These are phyloP conservation scores for Albugo candida DNA, from an alignment of 352 stramenopile genomes.

Conservation along the genomic window DNA sequence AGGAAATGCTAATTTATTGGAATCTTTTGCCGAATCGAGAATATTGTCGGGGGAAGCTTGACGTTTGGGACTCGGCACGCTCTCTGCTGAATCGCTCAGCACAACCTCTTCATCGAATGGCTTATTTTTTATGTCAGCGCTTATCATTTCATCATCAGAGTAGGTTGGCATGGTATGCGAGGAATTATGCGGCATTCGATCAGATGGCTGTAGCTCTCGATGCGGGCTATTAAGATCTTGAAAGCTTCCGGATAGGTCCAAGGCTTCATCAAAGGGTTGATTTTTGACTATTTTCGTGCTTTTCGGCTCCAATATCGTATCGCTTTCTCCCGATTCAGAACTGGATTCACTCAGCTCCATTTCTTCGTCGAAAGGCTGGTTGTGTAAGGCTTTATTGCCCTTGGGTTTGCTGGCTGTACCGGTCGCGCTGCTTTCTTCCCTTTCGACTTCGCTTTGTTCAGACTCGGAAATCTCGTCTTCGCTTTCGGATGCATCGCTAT, in stretches of 20 bases:
- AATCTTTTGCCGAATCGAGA: constrained; percentile 17
- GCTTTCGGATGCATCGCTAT: constrained; percentile 22
- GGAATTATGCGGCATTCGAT: neutral
- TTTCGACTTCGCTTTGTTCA: constrained; percentile 14
- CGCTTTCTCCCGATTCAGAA: constrained; percentile 24
- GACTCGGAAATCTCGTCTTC: constrained; percentile 64
- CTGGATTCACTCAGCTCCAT: constrained; percentile 71
- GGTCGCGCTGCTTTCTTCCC: constrained; percentile 5
- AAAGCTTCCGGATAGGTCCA: constrained; percentile 62
- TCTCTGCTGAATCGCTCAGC: constrained; percentile 69
- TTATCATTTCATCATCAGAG: constrained; percentile 3
- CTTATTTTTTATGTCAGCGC: constrained; percentile 54
- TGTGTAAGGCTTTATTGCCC: constrained; percentile 32
- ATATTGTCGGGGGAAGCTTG: constrained; percentile 36
- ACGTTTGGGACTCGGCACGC: constrained; percentile 51
- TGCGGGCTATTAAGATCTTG: constrained; percentile 49
- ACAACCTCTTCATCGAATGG: constrained; percentile 78
- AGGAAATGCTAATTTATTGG: neutral
- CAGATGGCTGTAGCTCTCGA: neutral
- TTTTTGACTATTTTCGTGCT: constrained; percentile 46
- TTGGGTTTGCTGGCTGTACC: constrained; percentile 11
- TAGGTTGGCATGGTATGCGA: neutral
- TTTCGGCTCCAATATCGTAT: constrained; percentile 36
- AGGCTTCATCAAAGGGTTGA: constrained; percentile 59
- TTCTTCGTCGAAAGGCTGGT: constrained; percentile 75